phyloP scores from a whole-genome alignment of 148 eudicot genomes.

The Arbutus unedo region DNA sequence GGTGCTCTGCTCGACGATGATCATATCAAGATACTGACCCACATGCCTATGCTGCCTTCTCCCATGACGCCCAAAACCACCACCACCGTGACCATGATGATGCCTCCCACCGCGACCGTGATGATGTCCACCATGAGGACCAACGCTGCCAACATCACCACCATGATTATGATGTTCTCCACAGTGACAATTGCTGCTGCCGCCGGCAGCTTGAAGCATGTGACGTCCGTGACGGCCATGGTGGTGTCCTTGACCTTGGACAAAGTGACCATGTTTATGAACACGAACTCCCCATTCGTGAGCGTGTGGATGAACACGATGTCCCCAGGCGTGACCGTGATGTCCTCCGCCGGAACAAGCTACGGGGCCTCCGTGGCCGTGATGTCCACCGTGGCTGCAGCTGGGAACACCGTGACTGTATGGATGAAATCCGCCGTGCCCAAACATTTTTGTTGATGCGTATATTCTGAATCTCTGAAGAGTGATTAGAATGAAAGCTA shows the following conservation, averaged over 20 bases:
- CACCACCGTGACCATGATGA: neutral
- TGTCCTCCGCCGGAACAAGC: neutral
- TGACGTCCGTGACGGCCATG: neutral
- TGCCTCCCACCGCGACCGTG: neutral
- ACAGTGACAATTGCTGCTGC: neutral
- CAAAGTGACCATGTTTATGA: neutral
- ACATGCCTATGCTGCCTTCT: neutral
- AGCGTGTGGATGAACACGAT: neutral
- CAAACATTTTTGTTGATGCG: neutral
- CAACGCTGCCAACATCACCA: neutral
- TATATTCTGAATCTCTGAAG: neutral
- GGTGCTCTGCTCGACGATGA: neutral
- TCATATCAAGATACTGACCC: neutral
- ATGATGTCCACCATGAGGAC: constrained; percentile 2
- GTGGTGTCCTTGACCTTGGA: neutral
- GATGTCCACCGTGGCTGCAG: neutral
- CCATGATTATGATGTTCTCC: neutral
- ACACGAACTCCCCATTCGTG: neutral
- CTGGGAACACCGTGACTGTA: neutral
- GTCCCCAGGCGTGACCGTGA: constrained; percentile 2
- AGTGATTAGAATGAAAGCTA: too few species aligned
- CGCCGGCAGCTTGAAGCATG: neutral
- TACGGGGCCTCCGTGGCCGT: neutral
- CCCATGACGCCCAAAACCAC: neutral
- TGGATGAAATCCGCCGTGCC: neutral